Evolutionary conservation across 495 filamentous ascomycete species (phyloP).

Genomic region (Pyronema domesticum): DNA sequence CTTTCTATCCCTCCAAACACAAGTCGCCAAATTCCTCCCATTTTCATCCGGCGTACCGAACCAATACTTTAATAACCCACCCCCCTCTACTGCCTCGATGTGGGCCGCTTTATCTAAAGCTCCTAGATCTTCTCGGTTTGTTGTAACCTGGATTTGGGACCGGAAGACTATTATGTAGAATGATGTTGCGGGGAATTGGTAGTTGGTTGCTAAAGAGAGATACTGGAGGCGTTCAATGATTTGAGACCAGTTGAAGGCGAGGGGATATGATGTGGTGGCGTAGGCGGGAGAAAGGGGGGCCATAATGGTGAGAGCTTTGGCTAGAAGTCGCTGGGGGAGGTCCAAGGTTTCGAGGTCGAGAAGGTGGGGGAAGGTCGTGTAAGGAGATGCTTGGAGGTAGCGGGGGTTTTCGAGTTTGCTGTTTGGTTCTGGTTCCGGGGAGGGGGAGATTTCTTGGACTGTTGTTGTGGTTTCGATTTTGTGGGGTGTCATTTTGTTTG

Average conservation of each 20-base stretch:
- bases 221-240: slow-evolving; percentile 38
- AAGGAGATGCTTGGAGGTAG: slow-evolving; percentile 41
- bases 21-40: slow-evolving; percentile 55
- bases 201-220: slow-evolving; percentile 29
- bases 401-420: no score
- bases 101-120: slow-evolving; percentile 58
- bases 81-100: slow-evolving; percentile 53
- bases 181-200: slow-evolving; percentile 41
- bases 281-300: slow-evolving; percentile 47
- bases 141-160: slow-evolving; percentile 44
- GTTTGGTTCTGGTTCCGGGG: no score
- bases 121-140: slow-evolving; percentile 43
- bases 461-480: no score
- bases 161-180: slow-evolving; percentile 79
- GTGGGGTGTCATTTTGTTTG: no score
- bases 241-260: slow-evolving; percentile 60
- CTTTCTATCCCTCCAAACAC: slow-evolving; percentile 51
- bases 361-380: slow-evolving; percentile 46
- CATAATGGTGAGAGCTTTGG: slow-evolving; percentile 47
- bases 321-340: slow-evolving; percentile 45
- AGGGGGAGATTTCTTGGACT: no score
- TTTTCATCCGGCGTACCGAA: slow-evolving; percentile 49
- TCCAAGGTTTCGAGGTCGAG: slow-evolving; percentile 51
- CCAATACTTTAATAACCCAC: slow-evolving; percentile 85
- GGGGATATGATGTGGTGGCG: slow-evolving; percentile 53